These are phyloP conservation scores for Endogone sp. DNA, from an alignment of 192 early-diverging fungal genomes.

Conservation along the genomic window DNA sequence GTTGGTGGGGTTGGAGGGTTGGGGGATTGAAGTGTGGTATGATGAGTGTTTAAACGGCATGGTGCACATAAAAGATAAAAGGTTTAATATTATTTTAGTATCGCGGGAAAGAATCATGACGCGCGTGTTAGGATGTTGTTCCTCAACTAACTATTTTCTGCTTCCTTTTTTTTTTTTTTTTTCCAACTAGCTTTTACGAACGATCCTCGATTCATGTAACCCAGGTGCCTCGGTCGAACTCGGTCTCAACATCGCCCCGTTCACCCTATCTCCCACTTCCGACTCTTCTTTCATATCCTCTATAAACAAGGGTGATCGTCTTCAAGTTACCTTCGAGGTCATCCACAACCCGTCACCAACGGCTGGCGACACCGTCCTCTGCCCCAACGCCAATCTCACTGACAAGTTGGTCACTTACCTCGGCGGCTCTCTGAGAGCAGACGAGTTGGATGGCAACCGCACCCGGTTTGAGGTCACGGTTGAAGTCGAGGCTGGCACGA, in stretches of 20 bases:
- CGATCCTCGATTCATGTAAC: slow-evolving; percentile 41
- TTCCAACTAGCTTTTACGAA: slow-evolving; percentile 39
- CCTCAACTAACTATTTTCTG: no score
- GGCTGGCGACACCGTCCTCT: neutral
- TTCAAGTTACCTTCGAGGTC: neutral
- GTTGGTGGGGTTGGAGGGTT: no score
- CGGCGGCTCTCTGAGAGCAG: slow-evolving; percentile 8
- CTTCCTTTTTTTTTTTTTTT: slow-evolving; percentile 2
- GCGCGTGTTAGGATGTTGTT: no score
- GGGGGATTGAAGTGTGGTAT: no score
- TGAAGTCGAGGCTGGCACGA: slow-evolving; percentile 14
- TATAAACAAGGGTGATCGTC: neutral
- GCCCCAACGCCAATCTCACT: slow-evolving; percentile 25
- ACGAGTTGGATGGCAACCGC: slow-evolving; percentile 3
- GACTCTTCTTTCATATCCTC: neutral
- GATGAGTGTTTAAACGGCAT: no score
- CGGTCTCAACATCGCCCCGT: slow-evolving; percentile 31
- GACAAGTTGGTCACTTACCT: slow-evolving; percentile 18
- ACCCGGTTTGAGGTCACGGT: slow-evolving; percentile 17
- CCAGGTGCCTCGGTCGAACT: slow-evolving; percentile 49
- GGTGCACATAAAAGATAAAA: no score
- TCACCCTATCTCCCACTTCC: neutral
- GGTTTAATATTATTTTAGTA: no score
- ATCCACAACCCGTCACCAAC: neutral
- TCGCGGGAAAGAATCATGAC: no score